Base-by-base conservation (phyloP, 1,284 basidiomycete species). In the Apiotrichum mycotoxinovorans region DNA sequence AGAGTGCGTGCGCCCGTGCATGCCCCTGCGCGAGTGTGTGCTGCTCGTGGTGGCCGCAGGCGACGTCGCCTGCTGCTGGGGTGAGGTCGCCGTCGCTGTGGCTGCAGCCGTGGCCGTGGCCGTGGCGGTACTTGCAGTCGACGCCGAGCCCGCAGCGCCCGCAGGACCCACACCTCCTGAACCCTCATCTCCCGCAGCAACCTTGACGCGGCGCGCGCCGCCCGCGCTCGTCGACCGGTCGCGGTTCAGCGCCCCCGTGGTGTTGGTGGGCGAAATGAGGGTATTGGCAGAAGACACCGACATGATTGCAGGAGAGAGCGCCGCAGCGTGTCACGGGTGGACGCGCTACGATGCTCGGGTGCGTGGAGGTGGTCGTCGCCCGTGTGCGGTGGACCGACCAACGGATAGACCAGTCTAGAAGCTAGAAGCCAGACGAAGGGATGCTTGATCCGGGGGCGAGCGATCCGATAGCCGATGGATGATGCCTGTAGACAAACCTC, bases 261-360 rank as follows among this genome's bases (percentile, higher is more conserved):
- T 54, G 25, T 60, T 57, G 34, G 63, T 47, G 26, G 71, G 71
- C 15, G 73, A 75, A 47, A 70, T 72, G 50, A 72, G 66, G 14
- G 73, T 73, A 7, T 67, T 69, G 17, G 58, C 67, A 30, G 70
- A 72, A 14, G 71, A 69, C 10, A 61, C 42, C 18, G 70, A 72
- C 73, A 73, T 73, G 58, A 25, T 59, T 10, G 30, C 5, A 17
- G 22, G 5, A 14, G 18, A 41, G 40, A 41, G 59, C 38, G n/a
- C 17, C 42, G 34, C 23, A 46, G 18, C 18, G 47, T 25, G 35
- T 37, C 35, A 9, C 11, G 38, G 14, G 14, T 5, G 5, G 17
- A 20, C 38, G n/a, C 38, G 38, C 18, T 30, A 30, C 42, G 30
- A 30, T 25, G 42, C 18, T 40, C 14, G 38, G 27, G 11, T 25